Evolutionary conservation across 1,139 yeast species (phyloP).

Genomic region (Kluyveromyces marxianus): DNA sequence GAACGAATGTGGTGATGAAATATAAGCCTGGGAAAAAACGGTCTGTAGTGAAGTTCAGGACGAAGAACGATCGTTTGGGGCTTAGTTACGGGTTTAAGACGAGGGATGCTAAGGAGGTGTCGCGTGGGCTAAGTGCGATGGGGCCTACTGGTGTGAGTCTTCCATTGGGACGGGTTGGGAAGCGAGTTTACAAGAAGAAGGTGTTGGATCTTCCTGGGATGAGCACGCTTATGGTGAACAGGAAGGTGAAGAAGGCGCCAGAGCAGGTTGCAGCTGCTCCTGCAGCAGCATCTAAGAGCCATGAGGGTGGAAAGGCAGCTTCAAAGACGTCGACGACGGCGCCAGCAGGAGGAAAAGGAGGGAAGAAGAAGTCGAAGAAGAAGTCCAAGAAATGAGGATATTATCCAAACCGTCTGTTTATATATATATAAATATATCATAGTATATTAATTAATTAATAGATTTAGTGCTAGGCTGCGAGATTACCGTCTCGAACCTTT

Average conservation of each 20-base stretch:
- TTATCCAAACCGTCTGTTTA: neutral
- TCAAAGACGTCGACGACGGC: neutral
- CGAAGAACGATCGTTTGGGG: conserved; percentile 66
- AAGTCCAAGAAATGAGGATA: conserved; percentile 13
- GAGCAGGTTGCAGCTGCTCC: conserved; percentile 8
- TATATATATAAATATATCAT: conserved; percentile 1
- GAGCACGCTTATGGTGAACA: conserved; percentile 23
- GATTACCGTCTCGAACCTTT: neutral
- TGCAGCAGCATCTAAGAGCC: conserved; percentile 4
- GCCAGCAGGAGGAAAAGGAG: neutral
- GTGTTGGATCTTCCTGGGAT: conserved; percentile 22
- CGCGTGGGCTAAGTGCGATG: conserved; percentile 68
- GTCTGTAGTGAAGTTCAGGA: conserved; percentile 48
- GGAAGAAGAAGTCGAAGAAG: conserved; percentile 11
- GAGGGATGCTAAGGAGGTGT: conserved; percentile 64
- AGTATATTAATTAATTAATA: no score
- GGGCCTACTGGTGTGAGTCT: conserved; percentile 70
- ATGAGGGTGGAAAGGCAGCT: conserved; percentile 2
- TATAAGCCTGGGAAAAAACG: conserved; percentile 34
- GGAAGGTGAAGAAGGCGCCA: conserved; percentile 22
- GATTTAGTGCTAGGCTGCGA: no score
- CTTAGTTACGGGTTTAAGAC: conserved; percentile 58
- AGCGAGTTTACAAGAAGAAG: conserved; percentile 9
- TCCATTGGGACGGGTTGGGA: conserved; percentile 19
- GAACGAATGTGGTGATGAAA: conserved; percentile 42